Base-by-base conservation (phyloP, 2,329 filamentous ascomycete genomes). In the Aureobasidium sp. region DNA sequence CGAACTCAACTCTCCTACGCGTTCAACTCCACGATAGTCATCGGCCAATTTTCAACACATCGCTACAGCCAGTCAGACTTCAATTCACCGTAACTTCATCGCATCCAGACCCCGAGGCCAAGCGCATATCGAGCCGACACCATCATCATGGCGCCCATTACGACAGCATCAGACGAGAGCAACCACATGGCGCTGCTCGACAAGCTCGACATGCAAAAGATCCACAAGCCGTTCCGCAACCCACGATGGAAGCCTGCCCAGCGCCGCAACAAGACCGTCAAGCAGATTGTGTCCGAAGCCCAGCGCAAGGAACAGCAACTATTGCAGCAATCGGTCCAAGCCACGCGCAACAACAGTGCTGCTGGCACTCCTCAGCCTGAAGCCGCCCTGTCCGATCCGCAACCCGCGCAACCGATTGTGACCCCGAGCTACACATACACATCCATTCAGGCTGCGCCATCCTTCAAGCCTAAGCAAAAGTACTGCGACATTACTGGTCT, bases 211-310 rank as follows among this genome's bases (percentile, higher is more conserved):
- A 91, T 97, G 70, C 88, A 94, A 74, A 84, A 86, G 63, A 85
- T 90, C 71, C 86, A 86, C 69, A 96, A 95, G 77, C 88, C 86
- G 70, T 99, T 97, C 81, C 92, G 93, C 74, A 96, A 91, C 72
- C 81, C 88, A 3, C 79, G 85, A 73, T 99, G 94, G 94, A 91
- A 90, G 71, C 91, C 94, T 16, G 91, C 93, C 67, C 88, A 92
- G 75, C 91, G 94, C 57, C 90, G 94, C 75, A 99, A 99, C 84
- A 99, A 99, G 81, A 97, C 96, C 75, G 87, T 97, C 76, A 97
- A 97, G 76, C 90, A 96, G 69, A 94, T 99, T 65, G 82, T 99
- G 64, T 89, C 91, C 63, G 94, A 99, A 70, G 90, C 89, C 15
- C 85, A 89, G 27, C 88, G 91, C 68, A 90, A 89, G 71, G 93